These are phyloP conservation scores for Acanthamoeba lenticulata DNA, from an alignment of 208 protist species.

Conservation along the genomic window DNA sequence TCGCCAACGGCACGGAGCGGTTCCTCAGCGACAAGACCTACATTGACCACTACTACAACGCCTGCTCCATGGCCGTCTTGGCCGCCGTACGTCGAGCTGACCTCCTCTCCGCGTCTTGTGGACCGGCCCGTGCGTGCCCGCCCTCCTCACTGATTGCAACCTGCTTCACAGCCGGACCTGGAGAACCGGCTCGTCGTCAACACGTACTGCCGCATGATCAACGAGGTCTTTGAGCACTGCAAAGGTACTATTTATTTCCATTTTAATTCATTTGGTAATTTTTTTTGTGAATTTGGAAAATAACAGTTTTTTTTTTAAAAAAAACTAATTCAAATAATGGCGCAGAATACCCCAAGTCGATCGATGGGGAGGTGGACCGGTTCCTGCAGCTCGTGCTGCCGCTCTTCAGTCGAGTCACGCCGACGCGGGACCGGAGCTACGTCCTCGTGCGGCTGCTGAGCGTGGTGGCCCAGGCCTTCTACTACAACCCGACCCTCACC, in stretches of 20 bases:
- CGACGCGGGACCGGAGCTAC: neutral
- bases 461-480: neutral
- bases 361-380: neutral
- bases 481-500: conserved; percentile 38
- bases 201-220: conserved; percentile 1
- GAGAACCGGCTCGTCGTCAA: neutral
- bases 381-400: neutral
- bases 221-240: neutral
- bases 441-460: neutral
- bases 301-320: no score
- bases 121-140: no score
- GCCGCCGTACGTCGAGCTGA: neutral
- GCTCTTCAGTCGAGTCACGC: neutral
- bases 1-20: neutral
- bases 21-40: neutral
- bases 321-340: neutral
- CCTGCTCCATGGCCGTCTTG: neutral
- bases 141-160: neutral
- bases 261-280: no score
- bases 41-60: neutral
- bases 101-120: neutral
- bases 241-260: neutral
- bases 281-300: no score
- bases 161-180: neutral
- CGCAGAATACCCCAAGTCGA: neutral